These are phyloP conservation scores for Arthrobotrys musiformis DNA, from an alignment of 2,329 filamentous ascomycete species.

Conservation along the genomic window DNA sequence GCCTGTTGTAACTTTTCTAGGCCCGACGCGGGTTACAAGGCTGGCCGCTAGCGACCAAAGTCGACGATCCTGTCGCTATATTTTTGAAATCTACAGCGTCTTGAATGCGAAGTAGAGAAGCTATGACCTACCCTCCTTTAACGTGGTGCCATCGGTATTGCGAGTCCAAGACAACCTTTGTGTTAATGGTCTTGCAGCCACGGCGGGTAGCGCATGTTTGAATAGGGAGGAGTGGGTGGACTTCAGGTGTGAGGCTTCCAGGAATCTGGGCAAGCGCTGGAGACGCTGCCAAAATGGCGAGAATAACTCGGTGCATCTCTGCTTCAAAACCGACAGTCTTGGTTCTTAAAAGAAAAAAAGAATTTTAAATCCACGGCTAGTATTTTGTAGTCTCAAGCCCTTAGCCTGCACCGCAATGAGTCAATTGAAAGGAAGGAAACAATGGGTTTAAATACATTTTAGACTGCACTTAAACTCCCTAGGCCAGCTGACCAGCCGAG, in stretches of 20 bases:
- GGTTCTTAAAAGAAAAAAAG: no score
- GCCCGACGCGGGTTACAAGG: no score
- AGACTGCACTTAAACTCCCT: background rate
- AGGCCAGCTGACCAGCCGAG: background rate
- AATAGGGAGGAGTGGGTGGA: slow-evolving; percentile 68
- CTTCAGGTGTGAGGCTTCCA: slow-evolving; percentile 66
- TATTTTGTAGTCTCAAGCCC: no score
- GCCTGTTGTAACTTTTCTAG: background rate
- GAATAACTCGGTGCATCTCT: slow-evolving; percentile 16
- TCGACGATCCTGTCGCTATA: background rate
- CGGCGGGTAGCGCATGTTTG: slow-evolving; percentile 67
- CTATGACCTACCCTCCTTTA: slow-evolving; percentile 53
- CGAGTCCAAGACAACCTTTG: slow-evolving; percentile 68
- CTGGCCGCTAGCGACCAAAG: background rate
- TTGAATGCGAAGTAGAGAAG: background rate
- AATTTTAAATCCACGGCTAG: no score
- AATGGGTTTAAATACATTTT: background rate
- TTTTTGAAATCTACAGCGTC: background rate
- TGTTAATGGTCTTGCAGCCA: slow-evolving; percentile 67
- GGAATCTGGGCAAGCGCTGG: slow-evolving; percentile 66
- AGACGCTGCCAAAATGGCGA: slow-evolving; percentile 23
- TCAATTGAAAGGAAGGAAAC: background rate
- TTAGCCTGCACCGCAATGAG: no score
- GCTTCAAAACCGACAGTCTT: no score
- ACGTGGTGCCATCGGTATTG: slow-evolving; percentile 71